Percentiles rank a stretch among this genome's conserved stretches.
phyloP scores from a whole-genome alignment of 148 eudicot species.

The Rhododendron molle region DNA sequence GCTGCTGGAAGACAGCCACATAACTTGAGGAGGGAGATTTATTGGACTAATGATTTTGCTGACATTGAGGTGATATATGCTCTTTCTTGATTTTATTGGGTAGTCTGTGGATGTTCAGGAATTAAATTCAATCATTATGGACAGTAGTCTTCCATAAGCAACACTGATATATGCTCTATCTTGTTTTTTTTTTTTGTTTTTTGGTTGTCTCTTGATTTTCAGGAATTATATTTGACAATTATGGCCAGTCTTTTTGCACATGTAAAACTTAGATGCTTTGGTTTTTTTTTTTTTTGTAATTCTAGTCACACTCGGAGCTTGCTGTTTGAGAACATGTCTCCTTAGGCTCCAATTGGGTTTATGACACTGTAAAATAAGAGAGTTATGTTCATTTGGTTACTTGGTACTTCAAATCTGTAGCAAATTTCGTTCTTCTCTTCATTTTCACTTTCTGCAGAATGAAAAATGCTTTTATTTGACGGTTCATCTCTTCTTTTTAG shows the following conservation, averaged over 20 bases:
- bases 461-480: background rate
- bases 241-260: background rate
- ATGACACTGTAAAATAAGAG: background rate
- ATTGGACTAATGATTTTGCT: constrained; percentile 81
- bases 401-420: background rate
- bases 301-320: background rate
- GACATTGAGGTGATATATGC: constrained; percentile 65
- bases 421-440: background rate
- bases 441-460: background rate
- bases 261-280: background rate
- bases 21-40: constrained; percentile 88
- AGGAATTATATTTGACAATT: background rate
- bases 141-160: background rate
- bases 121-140: background rate
- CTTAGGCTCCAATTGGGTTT: background rate
- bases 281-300: no score
- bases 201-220: background rate
- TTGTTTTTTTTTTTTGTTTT: background rate
- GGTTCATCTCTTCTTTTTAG: background rate
- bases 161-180: constrained; percentile 3
- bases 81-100: background rate
- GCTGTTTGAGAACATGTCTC: background rate
- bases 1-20: constrained; percentile 91
- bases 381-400: background rate
- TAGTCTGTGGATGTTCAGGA: background rate